Evolutionary conservation across 805 yeast genomes (phyloP), one percentile per base, ranked within the genome.

Genomic region (Candida golubevii): DNA sequence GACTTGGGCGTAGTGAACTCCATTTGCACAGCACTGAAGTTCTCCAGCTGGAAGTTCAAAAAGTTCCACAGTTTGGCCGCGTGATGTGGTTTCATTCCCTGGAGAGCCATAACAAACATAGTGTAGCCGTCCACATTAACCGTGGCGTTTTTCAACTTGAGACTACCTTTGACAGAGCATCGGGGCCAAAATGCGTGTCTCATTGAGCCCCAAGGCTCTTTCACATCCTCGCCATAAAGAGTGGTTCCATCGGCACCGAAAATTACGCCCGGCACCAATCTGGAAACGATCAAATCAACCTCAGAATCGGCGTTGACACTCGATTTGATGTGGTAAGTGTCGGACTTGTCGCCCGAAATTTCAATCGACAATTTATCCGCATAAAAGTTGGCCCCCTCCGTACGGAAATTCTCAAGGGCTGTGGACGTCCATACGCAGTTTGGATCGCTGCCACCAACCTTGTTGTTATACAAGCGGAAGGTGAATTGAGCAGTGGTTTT

Each of bases 31-130:
- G 87, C 95, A 31, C 91, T 74, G 55, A 77, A 73, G 33, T 80
- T 70, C 41, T 80, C 76, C 14, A 93, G 84, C 62, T 88, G 96
- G 76, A 86, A 91, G 67, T 88, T 85, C 50, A 87, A 67, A 63
- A 93, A 93, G 68, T 91, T 93, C 99, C 99, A 93, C 18, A 88
- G 69, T 49, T 95, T 88, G 45, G 99, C 99, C 31, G 97, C 97
- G 67, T 93, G 99, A 66, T 93, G 97, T 8, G 99, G 99, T 67
- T 93, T 93, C 98, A 93, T 90, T 49, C 98, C 98, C 72, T 93
- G 99, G 55, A 88, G 71, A 7, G 99, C 99, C 91, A 87, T 83
- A 42, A 91, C 96, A 61, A 82, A 90, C 95, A 93, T 85, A 39
- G 88, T 66, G 44, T 58, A 63, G 33, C 79, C 81, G 35, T 72